Evolutionary conservation across 768 basidiomycete species (phyloP).

Genomic region (Lentinus tigrinus): DNA sequence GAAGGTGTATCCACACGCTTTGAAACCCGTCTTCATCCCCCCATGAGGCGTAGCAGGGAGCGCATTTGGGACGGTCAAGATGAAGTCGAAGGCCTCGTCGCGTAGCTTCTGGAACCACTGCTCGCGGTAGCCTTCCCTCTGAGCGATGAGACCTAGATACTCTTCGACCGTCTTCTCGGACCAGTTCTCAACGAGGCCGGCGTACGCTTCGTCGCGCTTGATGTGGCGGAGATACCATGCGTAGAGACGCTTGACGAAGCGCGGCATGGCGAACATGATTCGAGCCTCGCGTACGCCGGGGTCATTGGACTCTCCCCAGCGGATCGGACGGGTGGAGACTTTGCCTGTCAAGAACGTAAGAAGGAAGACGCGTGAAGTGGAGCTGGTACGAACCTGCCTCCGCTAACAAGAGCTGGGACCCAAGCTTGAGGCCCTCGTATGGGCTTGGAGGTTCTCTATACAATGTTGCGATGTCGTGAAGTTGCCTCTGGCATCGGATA

Average conservation of each 20-base stretch:
- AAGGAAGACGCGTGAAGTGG: background rate
- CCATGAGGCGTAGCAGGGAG: slow-evolving; percentile 39
- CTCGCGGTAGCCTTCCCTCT: slow-evolving; percentile 30
- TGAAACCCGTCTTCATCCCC: slow-evolving; percentile 33
- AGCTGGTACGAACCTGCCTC: slow-evolving; percentile 23
- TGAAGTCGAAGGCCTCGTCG: slow-evolving; percentile 34
- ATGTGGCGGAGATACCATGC: slow-evolving; percentile 28
- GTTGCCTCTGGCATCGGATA: background rate
- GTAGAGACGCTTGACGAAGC: slow-evolving; percentile 27
- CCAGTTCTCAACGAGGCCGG: slow-evolving; percentile 24
- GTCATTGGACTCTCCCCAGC: slow-evolving; percentile 25
- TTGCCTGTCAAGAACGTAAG: slow-evolving; percentile 13
- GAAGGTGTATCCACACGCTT: slow-evolving; percentile 34
- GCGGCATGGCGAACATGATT: slow-evolving; percentile 23
- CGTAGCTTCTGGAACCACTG: slow-evolving; percentile 27
- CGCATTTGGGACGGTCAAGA: slow-evolving; percentile 40
- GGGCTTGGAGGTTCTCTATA: slow-evolving; percentile 31
- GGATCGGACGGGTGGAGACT: slow-evolving; percentile 20
- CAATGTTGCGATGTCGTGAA: background rate
- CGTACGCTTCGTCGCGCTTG: slow-evolving; percentile 23
- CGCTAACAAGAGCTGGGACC: slow-evolving; percentile 22
- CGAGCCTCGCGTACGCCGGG: slow-evolving; percentile 21
- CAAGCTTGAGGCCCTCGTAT: slow-evolving; percentile 23
- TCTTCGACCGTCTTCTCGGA: slow-evolving; percentile 27
- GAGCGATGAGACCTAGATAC: slow-evolving; percentile 26